Evolutionary conservation across 352 stramenopile genomes (phyloP), one percentile per base, ranked within the genome.

Genomic region (Albugo laibachii): DNA sequence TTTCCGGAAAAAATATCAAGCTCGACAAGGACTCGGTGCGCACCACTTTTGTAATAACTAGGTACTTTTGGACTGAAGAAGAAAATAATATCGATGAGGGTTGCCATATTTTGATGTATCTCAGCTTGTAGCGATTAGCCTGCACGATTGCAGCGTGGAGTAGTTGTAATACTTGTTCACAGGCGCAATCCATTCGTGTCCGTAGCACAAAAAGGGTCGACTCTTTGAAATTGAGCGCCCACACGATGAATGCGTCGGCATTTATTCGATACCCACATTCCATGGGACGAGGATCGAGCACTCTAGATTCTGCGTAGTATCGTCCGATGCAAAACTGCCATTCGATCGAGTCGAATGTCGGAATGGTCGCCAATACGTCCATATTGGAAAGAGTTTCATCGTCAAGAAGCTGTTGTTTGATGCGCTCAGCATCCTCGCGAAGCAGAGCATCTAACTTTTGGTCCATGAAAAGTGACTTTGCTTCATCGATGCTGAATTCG

Each of bases 151-250:
- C 16, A 83, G 42, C 15, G 80, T 44, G 11, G 27, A 47, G 6
- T 57, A 38, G 13, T 37, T 41, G 0, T 41, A 61, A 2, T n/a
- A 50, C 1, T 55, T 47, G n/a, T 47, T 44, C 35, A 54, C 44
- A 0, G 47, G 45, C 21, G 63, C 24, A 43, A 19, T 19, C 55
- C n/a, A 80, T 58, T 0, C 64, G 59, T 48, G 62, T 58, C 16
- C 59, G 67, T 38, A 75, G 45, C 21, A 80, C 44, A 49, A 75
- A 74, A 36, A 83, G 56, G 47, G 63, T 67, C 24, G 57, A 62
- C 38, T 63, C 66, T 50, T 80, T 80, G 31, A 78, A 35, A 38
- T 79, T 75, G 58, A 80, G 67, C 50, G 60, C 75, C 70, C 70
- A 83, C 12, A 83, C 41, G 11, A 80, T 39, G 36, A 80, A 80